Percentiles rank a stretch among this genome's conserved stretches.
These are phyloP conservation scores for Gautieria morchelliformis DNA, from an alignment of 768 basidiomycete species.

Conservation along the genomic window DNA sequence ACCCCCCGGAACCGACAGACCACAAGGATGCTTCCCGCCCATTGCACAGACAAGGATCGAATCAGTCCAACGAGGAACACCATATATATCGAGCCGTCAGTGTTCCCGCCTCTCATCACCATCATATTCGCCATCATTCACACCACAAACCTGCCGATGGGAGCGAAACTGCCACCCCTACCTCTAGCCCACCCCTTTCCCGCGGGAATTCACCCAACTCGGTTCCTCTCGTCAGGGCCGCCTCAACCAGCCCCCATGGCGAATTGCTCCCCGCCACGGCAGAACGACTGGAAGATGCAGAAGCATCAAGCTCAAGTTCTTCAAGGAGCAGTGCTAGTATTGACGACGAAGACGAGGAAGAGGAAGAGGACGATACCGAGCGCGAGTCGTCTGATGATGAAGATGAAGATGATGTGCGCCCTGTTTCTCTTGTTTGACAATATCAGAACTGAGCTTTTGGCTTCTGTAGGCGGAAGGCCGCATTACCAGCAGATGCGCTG, in stretches of 20 bases:
- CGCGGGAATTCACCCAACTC: not conserved
- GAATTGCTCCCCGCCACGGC: not conserved
- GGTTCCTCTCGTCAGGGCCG: not conserved
- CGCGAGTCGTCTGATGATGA: not conserved
- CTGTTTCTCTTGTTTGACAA: not conserved
- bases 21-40: conserved; percentile 8
- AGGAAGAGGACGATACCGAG: not conserved
- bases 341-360: conserved; percentile 1
- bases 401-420: not conserved
- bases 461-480: not conserved
- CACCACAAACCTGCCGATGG: conserved; percentile 1
- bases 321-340: not conserved
- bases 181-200: not conserved
- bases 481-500: conserved; percentile 3
- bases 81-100: conserved; percentile 26
- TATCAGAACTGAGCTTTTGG: not conserved
- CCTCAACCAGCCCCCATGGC: not conserved
- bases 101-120: conserved; percentile 26
- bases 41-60: not conserved
- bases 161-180: not conserved
- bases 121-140: conserved; percentile 12
- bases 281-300: not conserved
- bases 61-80: not conserved
- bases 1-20: conserved; percentile 7
- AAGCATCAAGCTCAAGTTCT: not conserved